These are phyloP conservation scores for Powellomyces hirtus DNA, from an alignment of 192 early-diverging fungal genomes.

Conservation along the genomic window DNA sequence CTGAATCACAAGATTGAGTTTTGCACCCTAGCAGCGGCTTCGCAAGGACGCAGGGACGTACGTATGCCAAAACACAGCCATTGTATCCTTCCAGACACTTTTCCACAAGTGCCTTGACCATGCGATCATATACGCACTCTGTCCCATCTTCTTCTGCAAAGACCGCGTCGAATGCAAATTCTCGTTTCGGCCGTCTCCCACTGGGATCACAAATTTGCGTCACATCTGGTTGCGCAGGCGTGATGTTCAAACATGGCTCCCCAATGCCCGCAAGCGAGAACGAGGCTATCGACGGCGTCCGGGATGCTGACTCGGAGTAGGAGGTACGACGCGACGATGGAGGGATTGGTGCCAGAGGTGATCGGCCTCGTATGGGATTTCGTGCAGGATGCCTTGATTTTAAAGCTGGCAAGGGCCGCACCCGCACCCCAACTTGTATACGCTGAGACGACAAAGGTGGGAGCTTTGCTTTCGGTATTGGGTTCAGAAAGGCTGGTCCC, in stretches of 20 bases:
- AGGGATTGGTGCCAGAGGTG: background rate
- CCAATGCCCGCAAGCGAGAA: background rate
- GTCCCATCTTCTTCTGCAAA: conserved; percentile 16
- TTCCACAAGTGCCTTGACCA: conserved; percentile 24
- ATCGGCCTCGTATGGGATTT: background rate
- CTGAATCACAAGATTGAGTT: background rate
- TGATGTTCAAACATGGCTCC: conserved; percentile 1
- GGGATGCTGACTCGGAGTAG: background rate
- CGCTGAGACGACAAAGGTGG: conserved; percentile 8
- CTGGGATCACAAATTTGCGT: conserved; percentile 5
- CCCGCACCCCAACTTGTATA: conserved; percentile 20
- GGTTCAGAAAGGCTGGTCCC: background rate
- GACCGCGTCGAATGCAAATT: conserved; percentile 34
- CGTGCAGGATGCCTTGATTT: background rate
- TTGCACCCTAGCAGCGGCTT: background rate
- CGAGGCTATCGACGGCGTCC: background rate
- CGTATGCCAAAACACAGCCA: conserved; percentile 48
- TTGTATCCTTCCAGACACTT: conserved; percentile 43
- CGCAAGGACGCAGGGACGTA: background rate
- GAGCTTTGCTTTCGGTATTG: background rate
- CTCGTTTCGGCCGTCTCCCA: background rate
- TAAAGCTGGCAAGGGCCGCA: conserved; percentile 9
- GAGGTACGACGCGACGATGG: background rate
- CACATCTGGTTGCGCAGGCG: background rate
- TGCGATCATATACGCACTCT: conserved; percentile 12